Evolutionary conservation across 2,329 filamentous ascomycete species (phyloP).

Genomic region (Allantophomopsis cytisporea): DNA sequence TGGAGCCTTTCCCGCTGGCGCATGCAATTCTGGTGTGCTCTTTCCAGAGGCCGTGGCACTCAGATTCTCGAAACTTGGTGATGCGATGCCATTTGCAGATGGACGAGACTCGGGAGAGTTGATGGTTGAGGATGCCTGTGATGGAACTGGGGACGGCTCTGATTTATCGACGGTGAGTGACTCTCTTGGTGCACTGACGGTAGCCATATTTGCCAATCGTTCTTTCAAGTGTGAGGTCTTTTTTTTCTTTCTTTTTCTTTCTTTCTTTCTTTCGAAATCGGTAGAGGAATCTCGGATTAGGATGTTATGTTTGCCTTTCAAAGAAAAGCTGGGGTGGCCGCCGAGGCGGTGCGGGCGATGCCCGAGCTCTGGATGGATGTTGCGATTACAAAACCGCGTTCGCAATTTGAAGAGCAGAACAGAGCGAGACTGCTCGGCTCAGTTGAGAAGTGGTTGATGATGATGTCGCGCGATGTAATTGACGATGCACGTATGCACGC

Average conservation of each 20-base stretch:
- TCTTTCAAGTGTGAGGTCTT: constrained; percentile 3
- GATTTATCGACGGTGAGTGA: constrained; percentile 8
- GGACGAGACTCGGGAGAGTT: constrained; percentile 13
- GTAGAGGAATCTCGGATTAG: background rate
- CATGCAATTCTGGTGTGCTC: background rate
- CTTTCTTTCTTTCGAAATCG: background rate
- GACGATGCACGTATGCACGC: no score
- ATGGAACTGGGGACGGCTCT: constrained; percentile 11
- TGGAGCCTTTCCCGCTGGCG: constrained; percentile 7
- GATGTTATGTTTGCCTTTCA: background rate
- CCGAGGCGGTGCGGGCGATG: constrained; percentile 12
- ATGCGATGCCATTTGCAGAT: constrained; percentile 9
- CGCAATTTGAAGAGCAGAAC: background rate
- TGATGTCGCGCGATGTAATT: background rate
- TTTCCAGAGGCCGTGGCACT: constrained; percentile 10
- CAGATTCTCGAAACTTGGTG: constrained; percentile 14
- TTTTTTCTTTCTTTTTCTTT: no score
- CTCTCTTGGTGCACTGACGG: constrained; percentile 11
- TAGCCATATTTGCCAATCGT: constrained; percentile 12
- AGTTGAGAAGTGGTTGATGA: background rate
- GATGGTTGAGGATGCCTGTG: constrained; percentile 11
- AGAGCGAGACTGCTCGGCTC: background rate
- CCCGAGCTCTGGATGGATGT: constrained; percentile 5
- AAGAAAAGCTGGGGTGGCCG: constrained; percentile 4
- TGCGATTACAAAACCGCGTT: background rate